These are phyloP conservation scores for Bacidia gigantensis DNA, from an alignment of 495 filamentous ascomycete genomes.

Conservation along the genomic window DNA sequence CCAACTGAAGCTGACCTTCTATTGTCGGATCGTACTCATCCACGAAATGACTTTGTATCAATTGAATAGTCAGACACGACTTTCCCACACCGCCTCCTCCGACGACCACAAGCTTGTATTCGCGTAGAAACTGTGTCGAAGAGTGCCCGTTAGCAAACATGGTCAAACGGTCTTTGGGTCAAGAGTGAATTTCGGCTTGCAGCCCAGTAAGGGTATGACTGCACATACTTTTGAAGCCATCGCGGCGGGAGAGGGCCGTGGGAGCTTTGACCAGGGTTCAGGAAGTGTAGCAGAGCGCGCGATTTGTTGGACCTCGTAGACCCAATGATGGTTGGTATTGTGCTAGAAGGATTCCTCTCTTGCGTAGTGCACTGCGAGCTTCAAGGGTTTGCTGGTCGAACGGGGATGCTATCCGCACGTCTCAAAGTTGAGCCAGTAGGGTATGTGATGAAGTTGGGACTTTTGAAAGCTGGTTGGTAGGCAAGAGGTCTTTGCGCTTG, in stretches of 20 bases:
- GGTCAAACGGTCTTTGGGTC: not conserved
- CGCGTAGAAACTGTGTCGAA: slow-evolving; percentile 68
- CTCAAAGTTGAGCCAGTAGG: not conserved
- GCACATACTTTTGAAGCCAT: slow-evolving; percentile 21
- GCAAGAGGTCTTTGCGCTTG: slow-evolving; percentile 9
- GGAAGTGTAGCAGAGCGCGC: not conserved
- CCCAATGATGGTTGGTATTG: not conserved
- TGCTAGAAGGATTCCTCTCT: not conserved
- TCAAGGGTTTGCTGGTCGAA: slow-evolving; percentile 1
- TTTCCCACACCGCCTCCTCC: slow-evolving; percentile 97
- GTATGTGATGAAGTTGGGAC: not conserved
- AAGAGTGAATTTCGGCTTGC: not conserved
- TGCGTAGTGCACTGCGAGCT: not conserved
- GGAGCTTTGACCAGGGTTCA: slow-evolving; percentile 1
- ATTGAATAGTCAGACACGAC: slow-evolving; percentile 96
- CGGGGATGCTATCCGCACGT: slow-evolving; percentile 11
- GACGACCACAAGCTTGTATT: slow-evolving; percentile 97
- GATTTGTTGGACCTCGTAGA: not conserved
- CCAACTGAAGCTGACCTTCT: slow-evolving; percentile 53
- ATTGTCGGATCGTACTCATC: slow-evolving; percentile 99
- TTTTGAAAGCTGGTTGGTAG: not conserved
- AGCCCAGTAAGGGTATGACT: not conserved
- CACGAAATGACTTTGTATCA: slow-evolving; percentile 98
- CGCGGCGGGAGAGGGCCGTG: slow-evolving; percentile 6
- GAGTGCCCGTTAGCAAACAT: slow-evolving; percentile 15